Base-by-base conservation (phyloP, 495 filamentous ascomycete species). In the Chaetomium fimeti region DNA sequence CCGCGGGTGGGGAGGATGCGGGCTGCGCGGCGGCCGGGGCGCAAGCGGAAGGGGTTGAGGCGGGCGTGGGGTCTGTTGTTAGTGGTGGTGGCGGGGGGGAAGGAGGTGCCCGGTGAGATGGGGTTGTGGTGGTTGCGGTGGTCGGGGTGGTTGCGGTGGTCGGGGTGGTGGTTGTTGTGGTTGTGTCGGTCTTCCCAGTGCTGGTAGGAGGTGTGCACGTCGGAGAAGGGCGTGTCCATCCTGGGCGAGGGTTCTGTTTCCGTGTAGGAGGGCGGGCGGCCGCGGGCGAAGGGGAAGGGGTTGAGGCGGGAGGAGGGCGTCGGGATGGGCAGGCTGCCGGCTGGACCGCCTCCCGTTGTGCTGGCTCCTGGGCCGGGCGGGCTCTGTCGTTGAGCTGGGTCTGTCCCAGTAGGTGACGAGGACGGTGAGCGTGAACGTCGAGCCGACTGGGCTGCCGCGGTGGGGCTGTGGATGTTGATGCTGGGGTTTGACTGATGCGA, bases 191-290 rank as follows among this genome's bases (percentile, higher is more conserved):
- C 22, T 3, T 63, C 56, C 40, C 42, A 49, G 3, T 27, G 57
- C 7, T 28, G 57, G 61, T 81, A 81, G 54, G 72, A 77, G 6
- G 78, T 79, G 13, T 77, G 75, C 12, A 74, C 63, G 49, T 77
- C 77, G 0, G 70, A 62, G 38, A 73, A 74, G 24, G 73, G 64
- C 1, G 63, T 53, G 20, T 67, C 69, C 2, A 75, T 58, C 11
- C 73, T 69, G 2, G 77, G 78, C n/a, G 77, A 80, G 0, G 78
- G 78, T 49, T 80, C 78, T 1, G 78, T 79, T 59, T 81, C 78
- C 0, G 79, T 75, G 27, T 77, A 66, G 51, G 75, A 77, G 0
- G 58, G 71, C 9, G 71, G 71, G 40, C 71, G 74, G 25, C 49
- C 25, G 40, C 40, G 9, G 56, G 38, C 25, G 40, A 29, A 9